phyloP scores from a whole-genome alignment of 208 protist species.

The Leishmania mexicana region DNA sequence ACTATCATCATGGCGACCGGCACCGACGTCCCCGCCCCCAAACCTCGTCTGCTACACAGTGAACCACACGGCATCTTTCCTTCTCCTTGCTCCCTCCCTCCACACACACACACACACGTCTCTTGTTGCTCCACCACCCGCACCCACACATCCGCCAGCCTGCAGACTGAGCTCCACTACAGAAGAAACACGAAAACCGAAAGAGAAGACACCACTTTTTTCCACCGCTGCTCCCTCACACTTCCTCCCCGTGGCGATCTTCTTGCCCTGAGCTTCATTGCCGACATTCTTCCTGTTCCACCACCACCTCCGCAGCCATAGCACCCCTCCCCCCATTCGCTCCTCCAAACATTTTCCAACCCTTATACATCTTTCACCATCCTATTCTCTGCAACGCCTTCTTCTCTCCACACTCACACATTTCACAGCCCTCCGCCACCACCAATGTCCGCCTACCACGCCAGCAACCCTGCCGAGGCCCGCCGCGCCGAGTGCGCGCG shows the following conservation, averaged over 20 bases:
- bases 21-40: not conserved
- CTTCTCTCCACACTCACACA: not conserved
- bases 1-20: too few species aligned
- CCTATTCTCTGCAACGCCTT: not conserved
- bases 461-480: not conserved
- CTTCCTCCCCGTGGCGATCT: too few species aligned
- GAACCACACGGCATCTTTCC: not conserved
- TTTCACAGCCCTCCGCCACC: not conserved
- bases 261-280: too few species aligned
- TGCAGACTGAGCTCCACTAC: too few species aligned
- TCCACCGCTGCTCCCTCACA: too few species aligned
- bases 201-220: too few species aligned
- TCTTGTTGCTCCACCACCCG: too few species aligned
- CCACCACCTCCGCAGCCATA: not conserved
- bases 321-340: not conserved
- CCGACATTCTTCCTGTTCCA: not conserved
- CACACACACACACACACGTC: too few species aligned
- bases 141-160: too few species aligned
- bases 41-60: not conserved
- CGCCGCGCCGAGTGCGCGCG: slow-evolving; percentile 19
- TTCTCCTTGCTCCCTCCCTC: not conserved
- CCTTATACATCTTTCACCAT: not conserved
- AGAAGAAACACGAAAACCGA: too few species aligned
- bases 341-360: too few species aligned
- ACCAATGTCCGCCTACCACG: slow-evolving; percentile 13